Evolutionary conservation across 1,139 yeast genomes (phyloP), one percentile per base, ranked within the genome.

Genomic region (Hansenula lynferdii): DNA sequence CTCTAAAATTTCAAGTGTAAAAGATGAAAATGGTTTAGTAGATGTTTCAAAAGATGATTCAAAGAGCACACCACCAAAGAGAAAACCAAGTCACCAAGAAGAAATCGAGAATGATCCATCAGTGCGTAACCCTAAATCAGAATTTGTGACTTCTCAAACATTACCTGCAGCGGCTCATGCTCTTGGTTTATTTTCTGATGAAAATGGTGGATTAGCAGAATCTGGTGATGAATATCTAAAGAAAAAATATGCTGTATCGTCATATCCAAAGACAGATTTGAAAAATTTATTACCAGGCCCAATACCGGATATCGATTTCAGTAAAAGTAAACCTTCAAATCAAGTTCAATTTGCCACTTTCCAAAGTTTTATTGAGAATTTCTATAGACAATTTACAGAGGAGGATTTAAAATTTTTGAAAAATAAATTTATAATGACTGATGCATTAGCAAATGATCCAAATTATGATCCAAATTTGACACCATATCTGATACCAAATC

Each of bases 321-420:
- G 96, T 9, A 78, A 80, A 45, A 79, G 80, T 18, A 90, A 90
- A 53, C 97, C 97, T 8, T 65, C 87, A 3, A 90, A 86, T 59
- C 98, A 92, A 63, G 95, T 92, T 17, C 97, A 89, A 54, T 89
- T 85, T 59, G 72, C 87, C 15, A 90, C 98, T 0, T 94, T 86
- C 58, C 83, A 86, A 47, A 66, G 92, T 1, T 87, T 84, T 49
- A 72, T 89, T 34, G 98, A 92, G 57, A 86, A 92, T 26, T 92
- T 76, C 57, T 90, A 84, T 62, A 70, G 96, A 42, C 75, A 76
- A 7, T 85, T 76, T 50, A 67, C 73, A 20, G 95, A 83, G 45
- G 96, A 89, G 28, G 98, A 92, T 56, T 57, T 89, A 31, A 79
- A 81, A 37, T 80, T 87, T 50, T 64, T 92, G 39, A 76, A 77